Percentiles rank a stretch among this genome's conserved stretches.
phyloP scores from a whole-genome alignment of 176 grass and related monocot genomes.

The Poa pratensis region DNA sequence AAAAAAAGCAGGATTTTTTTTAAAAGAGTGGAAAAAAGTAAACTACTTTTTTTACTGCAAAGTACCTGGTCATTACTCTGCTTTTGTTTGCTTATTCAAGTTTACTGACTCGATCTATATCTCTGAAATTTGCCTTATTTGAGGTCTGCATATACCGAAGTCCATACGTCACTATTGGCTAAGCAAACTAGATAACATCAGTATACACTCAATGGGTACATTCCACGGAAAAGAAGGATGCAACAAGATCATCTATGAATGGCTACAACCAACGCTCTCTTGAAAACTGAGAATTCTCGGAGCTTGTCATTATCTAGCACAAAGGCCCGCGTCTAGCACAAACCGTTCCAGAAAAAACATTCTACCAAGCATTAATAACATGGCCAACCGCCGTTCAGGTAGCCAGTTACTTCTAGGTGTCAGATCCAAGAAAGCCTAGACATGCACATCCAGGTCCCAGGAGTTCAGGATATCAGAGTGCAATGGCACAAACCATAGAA shows the following conservation, averaged over 20 bases:
- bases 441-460: neutral
- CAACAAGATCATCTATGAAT: neutral
- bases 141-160: too few species aligned
- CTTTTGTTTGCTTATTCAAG: neutral
- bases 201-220: conserved; percentile 9
- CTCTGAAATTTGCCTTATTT: neutral
- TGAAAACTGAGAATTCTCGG: neutral
- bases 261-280: neutral
- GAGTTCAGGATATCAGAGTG: conserved; percentile 10
- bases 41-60: too few species aligned
- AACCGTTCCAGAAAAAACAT: neutral
- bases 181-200: neutral
- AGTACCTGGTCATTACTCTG: neutral
- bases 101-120: neutral
- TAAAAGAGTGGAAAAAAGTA: too few species aligned
- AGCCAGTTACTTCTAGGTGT: neutral
- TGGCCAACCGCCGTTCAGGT: conserved; percentile 1
- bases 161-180: too few species aligned
- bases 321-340: neutral
- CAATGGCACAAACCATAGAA: conserved; percentile 6
- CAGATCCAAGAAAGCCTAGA: conserved; percentile 6
- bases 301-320: neutral
- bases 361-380: neutral
- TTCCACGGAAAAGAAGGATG: neutral
- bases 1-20: too few species aligned